phyloP scores from a whole-genome alignment of 2,329 filamentous ascomycete species.

The Trichoderma hamatum region DNA sequence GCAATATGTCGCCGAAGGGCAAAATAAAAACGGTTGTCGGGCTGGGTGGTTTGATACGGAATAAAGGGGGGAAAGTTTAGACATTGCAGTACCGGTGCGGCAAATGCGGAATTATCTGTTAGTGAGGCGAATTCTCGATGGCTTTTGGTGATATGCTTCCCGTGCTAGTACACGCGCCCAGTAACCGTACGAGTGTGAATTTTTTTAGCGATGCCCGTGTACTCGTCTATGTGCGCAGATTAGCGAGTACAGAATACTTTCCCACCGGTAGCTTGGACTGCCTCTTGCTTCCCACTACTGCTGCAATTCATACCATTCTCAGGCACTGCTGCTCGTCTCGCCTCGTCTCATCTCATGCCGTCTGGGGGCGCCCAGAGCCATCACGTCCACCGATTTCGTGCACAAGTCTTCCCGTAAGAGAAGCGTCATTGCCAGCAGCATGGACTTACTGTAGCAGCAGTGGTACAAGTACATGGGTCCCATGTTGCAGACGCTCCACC shows the following conservation, averaged over 20 bases:
- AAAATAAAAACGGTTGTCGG: slow-evolving; percentile 5
- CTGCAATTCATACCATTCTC: background rate
- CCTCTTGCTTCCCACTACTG: background rate
- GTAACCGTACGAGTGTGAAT: background rate
- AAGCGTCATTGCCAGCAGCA: slow-evolving; percentile 10
- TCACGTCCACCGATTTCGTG: background rate
- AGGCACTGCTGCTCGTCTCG: background rate
- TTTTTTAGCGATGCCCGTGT: background rate
- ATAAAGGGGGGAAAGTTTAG: background rate
- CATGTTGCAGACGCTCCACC: slow-evolving; percentile 10
- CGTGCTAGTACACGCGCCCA: background rate
- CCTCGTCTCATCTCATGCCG: background rate
- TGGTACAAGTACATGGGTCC: slow-evolving; percentile 3
- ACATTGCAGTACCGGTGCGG: background rate
- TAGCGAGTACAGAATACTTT: background rate
- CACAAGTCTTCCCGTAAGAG: background rate
- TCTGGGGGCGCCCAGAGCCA: background rate
- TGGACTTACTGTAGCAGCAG: background rate
- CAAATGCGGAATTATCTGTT: background rate
- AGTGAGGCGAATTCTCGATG: background rate
- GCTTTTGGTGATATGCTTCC: background rate
- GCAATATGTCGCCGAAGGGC: background rate
- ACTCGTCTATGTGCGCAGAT: background rate
- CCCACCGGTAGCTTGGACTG: background rate
- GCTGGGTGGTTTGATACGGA: background rate